A percentile compares a stretch with the other conserved stretches of the same genome.
These are phyloP conservation scores for Colletotrichum spaethianum DNA, from an alignment of 2,329 filamentous ascomycete species.

Conservation along the genomic window DNA sequence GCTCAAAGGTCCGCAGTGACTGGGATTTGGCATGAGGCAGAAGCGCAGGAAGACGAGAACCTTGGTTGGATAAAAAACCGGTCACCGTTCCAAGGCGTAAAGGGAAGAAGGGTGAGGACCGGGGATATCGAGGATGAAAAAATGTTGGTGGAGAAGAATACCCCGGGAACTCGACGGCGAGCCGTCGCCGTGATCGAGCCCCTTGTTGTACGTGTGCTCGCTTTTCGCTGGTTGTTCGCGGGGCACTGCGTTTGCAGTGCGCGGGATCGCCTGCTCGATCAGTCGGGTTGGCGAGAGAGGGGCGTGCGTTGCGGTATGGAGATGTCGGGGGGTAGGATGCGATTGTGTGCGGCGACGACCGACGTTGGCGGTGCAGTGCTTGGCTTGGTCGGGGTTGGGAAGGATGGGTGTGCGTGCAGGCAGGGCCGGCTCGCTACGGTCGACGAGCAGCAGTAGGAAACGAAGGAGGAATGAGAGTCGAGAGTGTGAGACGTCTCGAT, in stretches of 20 bases:
- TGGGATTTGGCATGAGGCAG: constrained; percentile 34
- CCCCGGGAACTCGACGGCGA: neutral
- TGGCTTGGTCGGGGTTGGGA: constrained; percentile 6
- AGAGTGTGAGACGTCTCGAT: neutral
- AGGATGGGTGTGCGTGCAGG: neutral
- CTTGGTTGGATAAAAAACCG: neutral
- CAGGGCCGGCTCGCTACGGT: constrained; percentile 6
- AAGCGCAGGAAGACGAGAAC: neutral
- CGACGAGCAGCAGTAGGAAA: neutral
- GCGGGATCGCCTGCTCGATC: constrained; percentile 14
- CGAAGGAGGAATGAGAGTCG: neutral
- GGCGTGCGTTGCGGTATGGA: constrained; percentile 14
- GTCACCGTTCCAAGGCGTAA: neutral
- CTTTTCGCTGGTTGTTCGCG: constrained; percentile 6
- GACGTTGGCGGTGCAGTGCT: constrained; percentile 17
- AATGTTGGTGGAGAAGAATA: neutral
- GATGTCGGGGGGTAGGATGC: constrained; percentile 28
- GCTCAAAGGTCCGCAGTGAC: constrained; percentile 29
- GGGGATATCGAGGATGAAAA: neutral
- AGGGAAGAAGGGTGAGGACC: neutral
- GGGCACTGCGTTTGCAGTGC: neutral
- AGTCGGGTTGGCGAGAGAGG: constrained; percentile 14
- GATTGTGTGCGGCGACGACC: constrained; percentile 15
- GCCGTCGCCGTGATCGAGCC: constrained; percentile 9
- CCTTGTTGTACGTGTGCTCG: neutral